A percentile compares a stretch with the other conserved stretches of the same genome.
These are phyloP conservation scores for Litchi chinensis DNA, from an alignment of 345 rosid genomes.

Conservation along the genomic window DNA sequence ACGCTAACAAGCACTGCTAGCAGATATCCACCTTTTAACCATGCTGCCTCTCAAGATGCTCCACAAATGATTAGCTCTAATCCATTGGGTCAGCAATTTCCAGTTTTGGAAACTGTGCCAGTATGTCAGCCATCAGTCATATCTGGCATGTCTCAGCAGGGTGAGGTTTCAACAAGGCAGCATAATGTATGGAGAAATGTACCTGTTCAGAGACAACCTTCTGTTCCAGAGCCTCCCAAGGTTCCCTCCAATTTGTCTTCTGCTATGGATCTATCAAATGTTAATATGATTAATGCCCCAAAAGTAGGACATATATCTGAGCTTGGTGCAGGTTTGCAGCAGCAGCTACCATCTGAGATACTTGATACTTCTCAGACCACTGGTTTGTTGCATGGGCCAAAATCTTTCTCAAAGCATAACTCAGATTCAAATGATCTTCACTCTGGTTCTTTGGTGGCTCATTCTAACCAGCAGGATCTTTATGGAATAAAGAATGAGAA, in stretches of 20 bases:
- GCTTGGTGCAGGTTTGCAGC: conserved; percentile 20
- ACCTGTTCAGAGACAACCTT: conserved; percentile 32
- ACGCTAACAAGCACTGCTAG: conserved; percentile 10
- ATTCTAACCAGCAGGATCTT: conserved; percentile 27
- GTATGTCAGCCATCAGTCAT: conserved; percentile 29
- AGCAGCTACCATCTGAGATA: conserved; percentile 25
- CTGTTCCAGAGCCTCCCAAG: conserved; percentile 20
- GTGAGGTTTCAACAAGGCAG: conserved; percentile 26
- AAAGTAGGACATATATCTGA: conserved; percentile 29
- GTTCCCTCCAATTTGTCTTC: conserved; percentile 22
- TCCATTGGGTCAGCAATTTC: conserved; percentile 36
- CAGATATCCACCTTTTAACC: conserved; percentile 26
- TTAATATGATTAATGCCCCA: conserved; percentile 10
- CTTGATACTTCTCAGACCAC: conserved; percentile 21
- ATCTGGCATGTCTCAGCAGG: conserved; percentile 30
- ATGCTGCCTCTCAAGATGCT: conserved; percentile 23
- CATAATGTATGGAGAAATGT: conserved; percentile 38
- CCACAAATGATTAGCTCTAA: conserved; percentile 14
- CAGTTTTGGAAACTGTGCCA: conserved; percentile 37
- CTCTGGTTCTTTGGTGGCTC: conserved; percentile 17
- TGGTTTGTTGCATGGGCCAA: conserved; percentile 23
- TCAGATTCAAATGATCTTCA: conserved; percentile 24
- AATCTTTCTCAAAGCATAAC: conserved; percentile 11
- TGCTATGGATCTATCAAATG: conserved; percentile 26
- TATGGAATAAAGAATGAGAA: conserved; percentile 23